Percentiles rank a stretch among this genome's conserved stretches.
Conservation (phyloP, 2,329 filamentous ascomycete genomes). For the Chrysoporthe cubensis region DNA sequence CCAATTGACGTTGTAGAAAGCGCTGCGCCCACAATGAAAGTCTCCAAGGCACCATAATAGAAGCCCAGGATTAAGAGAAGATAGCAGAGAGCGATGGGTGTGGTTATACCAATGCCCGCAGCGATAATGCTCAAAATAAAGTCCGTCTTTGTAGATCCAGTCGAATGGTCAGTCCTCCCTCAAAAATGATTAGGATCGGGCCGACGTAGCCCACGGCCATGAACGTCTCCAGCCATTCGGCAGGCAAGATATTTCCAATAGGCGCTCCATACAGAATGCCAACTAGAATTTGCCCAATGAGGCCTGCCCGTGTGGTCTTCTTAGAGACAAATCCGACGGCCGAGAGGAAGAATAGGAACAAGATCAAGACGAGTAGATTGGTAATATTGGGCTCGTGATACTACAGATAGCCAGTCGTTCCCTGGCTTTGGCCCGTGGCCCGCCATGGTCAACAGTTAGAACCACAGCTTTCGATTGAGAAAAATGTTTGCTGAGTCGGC, state of each 20-base stretch:
- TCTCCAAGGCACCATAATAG: slow-evolving; percentile 39
- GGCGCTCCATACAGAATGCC: slow-evolving; percentile 51
- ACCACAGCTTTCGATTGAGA: not conserved
- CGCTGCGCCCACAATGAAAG: slow-evolving; percentile 24
- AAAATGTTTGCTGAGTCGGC: not conserved
- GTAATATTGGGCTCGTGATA: slow-evolving; percentile 46
- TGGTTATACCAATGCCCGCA: slow-evolving; percentile 49
- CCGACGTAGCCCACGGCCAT: slow-evolving; percentile 52
- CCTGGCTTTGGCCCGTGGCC: not conserved
- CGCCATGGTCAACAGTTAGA: not conserved
- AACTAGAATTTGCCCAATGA: slow-evolving; percentile 51
- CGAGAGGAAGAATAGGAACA: slow-evolving; percentile 49
- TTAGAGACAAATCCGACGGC: slow-evolving; percentile 46
- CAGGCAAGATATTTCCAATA: slow-evolving; percentile 47
- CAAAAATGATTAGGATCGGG: slow-evolving; percentile 54
- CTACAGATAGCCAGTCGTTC: slow-evolving; percentile 37
- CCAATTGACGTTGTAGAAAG: slow-evolving; percentile 24
- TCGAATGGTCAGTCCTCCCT: slow-evolving; percentile 51
- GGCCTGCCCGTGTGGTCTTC: slow-evolving; percentile 46
- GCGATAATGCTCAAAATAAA: slow-evolving; percentile 46
- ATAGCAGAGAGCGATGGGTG: slow-evolving; percentile 50
- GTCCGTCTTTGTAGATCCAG: slow-evolving; percentile 49
- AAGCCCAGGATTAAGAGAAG: slow-evolving; percentile 48
- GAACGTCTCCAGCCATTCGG: slow-evolving; percentile 50
- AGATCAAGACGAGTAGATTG: slow-evolving; percentile 46